Evolutionary conservation across 345 rosid genomes (phyloP).

Genomic region (Bretschneidera sinensis): DNA sequence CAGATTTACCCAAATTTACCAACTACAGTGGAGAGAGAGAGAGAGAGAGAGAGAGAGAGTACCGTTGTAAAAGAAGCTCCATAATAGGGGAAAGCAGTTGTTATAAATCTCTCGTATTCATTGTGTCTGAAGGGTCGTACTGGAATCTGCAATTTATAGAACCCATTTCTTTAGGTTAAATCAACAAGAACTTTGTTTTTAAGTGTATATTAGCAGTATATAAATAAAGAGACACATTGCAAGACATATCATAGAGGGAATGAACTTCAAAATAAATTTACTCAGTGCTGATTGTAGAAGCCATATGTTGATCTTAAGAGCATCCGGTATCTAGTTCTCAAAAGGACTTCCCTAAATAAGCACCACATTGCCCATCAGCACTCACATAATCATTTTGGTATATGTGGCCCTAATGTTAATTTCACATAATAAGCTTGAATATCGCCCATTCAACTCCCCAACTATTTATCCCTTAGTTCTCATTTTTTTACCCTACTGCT

Average conservation of each 20-base stretch:
- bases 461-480: neutral
- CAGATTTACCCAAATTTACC: neutral
- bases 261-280: neutral
- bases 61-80: slow-evolving; percentile 67
- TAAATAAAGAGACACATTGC: too few relatives aligned
- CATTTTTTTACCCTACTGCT: neutral
- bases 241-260: neutral
- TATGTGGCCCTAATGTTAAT: too few relatives aligned
- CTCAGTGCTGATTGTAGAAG: neutral
- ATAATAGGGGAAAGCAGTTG: slow-evolving; percentile 59
- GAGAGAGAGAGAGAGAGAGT: slow-evolving; percentile 11
- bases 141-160: slow-evolving; percentile 44
- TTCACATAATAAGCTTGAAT: too few relatives aligned
- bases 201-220: neutral
- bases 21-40: neutral
- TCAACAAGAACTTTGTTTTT: neutral
- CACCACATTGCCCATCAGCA: too few relatives aligned
- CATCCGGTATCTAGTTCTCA: too few relatives aligned
- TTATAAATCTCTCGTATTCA: slow-evolving; percentile 64
- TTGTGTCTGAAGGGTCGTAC: slow-evolving; percentile 68
- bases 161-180: neutral
- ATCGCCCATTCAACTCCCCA: too few relatives aligned
- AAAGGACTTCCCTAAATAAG: too few relatives aligned
- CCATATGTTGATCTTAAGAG: neutral
- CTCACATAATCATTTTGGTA: too few relatives aligned